phyloP scores from a whole-genome alignment of 495 filamentous ascomycete genomes.

The Haplographium delicatum region DNA sequence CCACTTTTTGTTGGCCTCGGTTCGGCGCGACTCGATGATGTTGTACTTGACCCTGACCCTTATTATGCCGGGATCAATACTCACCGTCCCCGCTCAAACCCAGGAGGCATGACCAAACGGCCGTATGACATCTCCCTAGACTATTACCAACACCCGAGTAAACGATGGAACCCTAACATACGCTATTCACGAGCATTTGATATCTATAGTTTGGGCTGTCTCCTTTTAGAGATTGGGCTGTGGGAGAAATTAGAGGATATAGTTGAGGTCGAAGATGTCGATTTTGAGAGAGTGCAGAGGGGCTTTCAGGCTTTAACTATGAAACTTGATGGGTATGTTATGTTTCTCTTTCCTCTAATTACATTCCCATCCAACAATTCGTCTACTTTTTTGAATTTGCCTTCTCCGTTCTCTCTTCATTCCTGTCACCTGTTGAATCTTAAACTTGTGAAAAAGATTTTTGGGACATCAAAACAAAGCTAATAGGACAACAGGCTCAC shows the following conservation, averaged over 20 bases:
- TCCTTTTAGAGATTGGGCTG: conserved; percentile 56
- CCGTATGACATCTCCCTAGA: conserved; percentile 16
- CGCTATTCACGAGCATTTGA: conserved; percentile 40
- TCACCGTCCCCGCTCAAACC: not conserved
- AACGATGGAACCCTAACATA: conserved; percentile 16
- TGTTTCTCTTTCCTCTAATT: not conserved
- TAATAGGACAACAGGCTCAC: conserved; percentile 8
- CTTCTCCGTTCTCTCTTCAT: too few relatives aligned
- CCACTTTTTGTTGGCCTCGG: conserved; percentile 20
- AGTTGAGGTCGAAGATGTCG: conserved; percentile 20
- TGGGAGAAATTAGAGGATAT: conserved; percentile 42
- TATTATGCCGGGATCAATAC: not conserved
- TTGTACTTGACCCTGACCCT: not conserved
- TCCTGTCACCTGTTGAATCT: too few relatives aligned
- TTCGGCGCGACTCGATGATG: conserved; percentile 15
- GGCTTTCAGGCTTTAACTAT: conserved; percentile 16
- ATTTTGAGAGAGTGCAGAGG: conserved; percentile 18
- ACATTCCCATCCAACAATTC: too few relatives aligned
- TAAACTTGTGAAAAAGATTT: not conserved
- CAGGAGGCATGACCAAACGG: too few relatives aligned
- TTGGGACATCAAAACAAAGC: not conserved
- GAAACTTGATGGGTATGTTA: conserved; percentile 21
- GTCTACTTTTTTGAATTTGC: too few relatives aligned
- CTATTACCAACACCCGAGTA: conserved; percentile 26
- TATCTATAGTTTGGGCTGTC: conserved; percentile 59